These are phyloP conservation scores for Aureobasidium sp. DNA, from an alignment of 2,329 filamentous ascomycete genomes.

Conservation along the genomic window DNA sequence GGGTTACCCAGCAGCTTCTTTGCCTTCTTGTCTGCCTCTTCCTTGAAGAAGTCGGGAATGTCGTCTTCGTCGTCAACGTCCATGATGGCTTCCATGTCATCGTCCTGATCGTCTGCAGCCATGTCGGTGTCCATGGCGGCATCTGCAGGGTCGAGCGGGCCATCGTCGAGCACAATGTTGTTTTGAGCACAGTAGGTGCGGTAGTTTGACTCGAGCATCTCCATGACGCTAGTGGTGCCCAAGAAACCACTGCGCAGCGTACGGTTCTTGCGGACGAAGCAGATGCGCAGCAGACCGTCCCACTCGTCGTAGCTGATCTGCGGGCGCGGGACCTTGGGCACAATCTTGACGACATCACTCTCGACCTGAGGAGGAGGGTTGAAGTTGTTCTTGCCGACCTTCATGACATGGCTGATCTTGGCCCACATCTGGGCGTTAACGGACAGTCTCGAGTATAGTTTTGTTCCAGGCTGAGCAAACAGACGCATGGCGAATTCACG, in stretches of 20 bases:
- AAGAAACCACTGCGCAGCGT: constrained; percentile 75
- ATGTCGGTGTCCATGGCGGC: constrained; percentile 41
- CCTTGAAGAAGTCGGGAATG: constrained; percentile 76
- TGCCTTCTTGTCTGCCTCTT: constrained; percentile 42
- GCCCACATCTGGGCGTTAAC: constrained; percentile 94
- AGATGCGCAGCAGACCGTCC: constrained; percentile 77
- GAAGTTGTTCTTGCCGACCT: constrained; percentile 95
- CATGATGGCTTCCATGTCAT: constrained; percentile 40
- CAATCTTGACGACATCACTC: constrained; percentile 79
- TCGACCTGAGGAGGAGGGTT: constrained; percentile 90
- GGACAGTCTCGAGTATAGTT: constrained; percentile 79
- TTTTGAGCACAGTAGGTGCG: constrained; percentile 83
- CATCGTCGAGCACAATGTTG: constrained; percentile 68
- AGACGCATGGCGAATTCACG: constrained; percentile 87
- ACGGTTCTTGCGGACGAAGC: constrained; percentile 84
- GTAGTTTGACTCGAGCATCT: constrained; percentile 81
- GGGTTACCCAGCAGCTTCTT: constrained; percentile 48
- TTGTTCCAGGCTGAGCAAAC: constrained; percentile 78
- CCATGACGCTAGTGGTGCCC: constrained; percentile 69
- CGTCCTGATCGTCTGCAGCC: constrained; percentile 29
- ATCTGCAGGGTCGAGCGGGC: constrained; percentile 31
- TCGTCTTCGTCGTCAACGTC: constrained; percentile 58
- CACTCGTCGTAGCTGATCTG: constrained; percentile 91
- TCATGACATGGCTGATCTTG: constrained; percentile 66
- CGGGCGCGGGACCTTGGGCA: constrained; percentile 76